Base-by-base conservation (phyloP, 2,329 filamentous ascomycete genomes). In the Fusarium euwallaceae region DNA sequence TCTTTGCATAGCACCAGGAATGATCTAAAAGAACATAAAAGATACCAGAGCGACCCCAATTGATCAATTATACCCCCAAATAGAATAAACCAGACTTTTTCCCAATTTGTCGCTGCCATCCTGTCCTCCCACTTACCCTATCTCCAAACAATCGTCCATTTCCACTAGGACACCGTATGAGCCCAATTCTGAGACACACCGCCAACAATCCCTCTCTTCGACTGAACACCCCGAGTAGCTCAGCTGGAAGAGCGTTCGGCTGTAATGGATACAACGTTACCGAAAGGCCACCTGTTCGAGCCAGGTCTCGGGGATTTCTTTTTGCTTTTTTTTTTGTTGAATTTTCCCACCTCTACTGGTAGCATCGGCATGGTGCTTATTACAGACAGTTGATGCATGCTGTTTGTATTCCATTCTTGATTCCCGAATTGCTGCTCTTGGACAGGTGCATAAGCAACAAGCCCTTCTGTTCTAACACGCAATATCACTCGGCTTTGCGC, bases 161-260 rank as follows among this genome's bases (percentile, higher is more conserved):
- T 17, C 1, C 3, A 2, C 8, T 4, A 11, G 4, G 0, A 5
- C 1, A 27, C 22, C 2, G 0, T 51, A 51, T 51, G 12, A 17
- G 14, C 1, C 6, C 8, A 51, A 51, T 27, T 51, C 45, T 17
- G 45, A 51, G 22, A 17, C 20, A 17, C 32, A n/a, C 32, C 22
- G 2, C 5, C 45, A 55, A 11, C 39, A 59, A 72, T 70, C 58
- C 70, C 70, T 51, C 61, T 71, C 71, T 71, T 76, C 68, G 48
- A 8, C 53, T 37, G 58, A 56, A 43, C 29, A 73, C 76, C 76
- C 76, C 75, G 70, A 78, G 69, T 78, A 78, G 75, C 75, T 78
- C 76, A 78, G 76, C 72, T 78, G 76, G 76, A 78, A 78, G 75
- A 77, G 75, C 75, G 75, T 77, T 76, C 71, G 75, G 64, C 75